A percentile compares a stretch with the other conserved stretches of the same genome.
Evolutionary conservation across 140 eudicot genomes (phyloP).

Genomic region (Bidens hawaiensis): DNA sequence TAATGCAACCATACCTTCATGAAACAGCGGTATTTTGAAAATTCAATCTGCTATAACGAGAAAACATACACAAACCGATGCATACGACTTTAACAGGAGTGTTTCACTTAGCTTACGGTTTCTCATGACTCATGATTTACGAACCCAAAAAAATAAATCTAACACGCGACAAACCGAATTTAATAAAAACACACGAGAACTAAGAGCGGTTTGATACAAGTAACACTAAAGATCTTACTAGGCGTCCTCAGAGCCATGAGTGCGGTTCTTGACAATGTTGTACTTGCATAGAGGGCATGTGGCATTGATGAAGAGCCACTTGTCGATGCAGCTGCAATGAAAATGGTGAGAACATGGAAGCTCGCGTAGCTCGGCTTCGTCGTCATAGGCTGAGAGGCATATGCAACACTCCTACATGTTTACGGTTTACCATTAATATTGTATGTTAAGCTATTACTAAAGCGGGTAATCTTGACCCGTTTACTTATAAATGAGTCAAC

Average conservation of each 20-base stretch:
- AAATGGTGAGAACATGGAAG: conserved; percentile 92
- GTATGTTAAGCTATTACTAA: background rate
- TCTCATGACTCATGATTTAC: conserved; percentile 22
- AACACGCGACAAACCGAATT: conserved; percentile 16
- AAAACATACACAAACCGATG: conserved; percentile 1
- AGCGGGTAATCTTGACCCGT: background rate
- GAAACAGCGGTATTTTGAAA: background rate
- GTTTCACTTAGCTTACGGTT: background rate
- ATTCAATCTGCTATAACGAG: background rate
- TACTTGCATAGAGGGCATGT: conserved; percentile 91
- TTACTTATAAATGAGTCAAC: background rate
- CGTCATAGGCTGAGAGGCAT: conserved; percentile 75
- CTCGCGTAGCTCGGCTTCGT: conserved; percentile 79
- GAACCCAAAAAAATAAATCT: background rate
- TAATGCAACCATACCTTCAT: background rate
- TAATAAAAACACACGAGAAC: background rate
- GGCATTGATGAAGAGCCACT: conserved; percentile 78
- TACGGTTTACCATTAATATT: conserved; percentile 20
- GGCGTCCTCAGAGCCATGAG: conserved; percentile 46
- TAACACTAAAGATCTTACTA: conserved; percentile 15
- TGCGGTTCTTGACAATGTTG: conserved; percentile 60
- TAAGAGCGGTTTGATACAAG: conserved; percentile 18
- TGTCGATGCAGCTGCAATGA: conserved; percentile 83
- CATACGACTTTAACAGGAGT: conserved; percentile 2
- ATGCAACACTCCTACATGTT: conserved; percentile 81